These are phyloP conservation scores for Osmanthus fragrans DNA, from an alignment of 257 asterid species.

Conservation along the genomic window DNA sequence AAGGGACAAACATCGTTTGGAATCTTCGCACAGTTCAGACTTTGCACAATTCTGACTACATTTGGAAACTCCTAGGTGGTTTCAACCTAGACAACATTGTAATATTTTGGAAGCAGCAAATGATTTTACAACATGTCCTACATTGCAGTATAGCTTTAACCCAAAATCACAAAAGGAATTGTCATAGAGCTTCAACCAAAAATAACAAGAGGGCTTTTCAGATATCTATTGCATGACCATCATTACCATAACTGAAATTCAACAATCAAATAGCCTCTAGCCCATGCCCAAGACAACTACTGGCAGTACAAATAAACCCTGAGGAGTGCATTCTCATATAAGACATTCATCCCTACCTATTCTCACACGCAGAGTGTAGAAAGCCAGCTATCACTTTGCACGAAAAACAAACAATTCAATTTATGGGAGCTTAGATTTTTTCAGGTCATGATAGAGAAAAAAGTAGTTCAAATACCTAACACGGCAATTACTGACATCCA, in stretches of 20 bases:
- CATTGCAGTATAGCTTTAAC: background rate
- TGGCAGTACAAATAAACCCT: conserved; percentile 19
- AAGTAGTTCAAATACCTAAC: conserved; percentile 20
- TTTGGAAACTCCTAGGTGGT: background rate
- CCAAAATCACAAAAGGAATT: background rate
- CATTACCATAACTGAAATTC: background rate
- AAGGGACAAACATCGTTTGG: background rate
- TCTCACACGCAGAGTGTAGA: conserved; percentile 19
- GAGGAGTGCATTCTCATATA: background rate
- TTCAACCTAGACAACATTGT: background rate
- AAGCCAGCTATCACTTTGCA: conserved; percentile 15
- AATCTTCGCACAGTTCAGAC: conserved; percentile 19
- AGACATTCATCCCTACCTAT: background rate
- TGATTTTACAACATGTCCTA: conserved; percentile 9
- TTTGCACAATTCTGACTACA: background rate
- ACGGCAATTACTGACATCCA: conserved; percentile 33
- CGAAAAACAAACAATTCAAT: conserved; percentile 21
- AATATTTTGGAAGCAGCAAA: conserved; percentile 11
- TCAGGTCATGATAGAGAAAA: background rate
- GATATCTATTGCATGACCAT: background rate
- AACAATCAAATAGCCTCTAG: background rate
- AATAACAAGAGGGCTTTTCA: background rate
- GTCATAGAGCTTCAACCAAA: background rate
- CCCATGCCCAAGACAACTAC: background rate
- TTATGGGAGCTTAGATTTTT: conserved; percentile 17